phyloP scores from a whole-genome alignment of 2,329 filamentous ascomycete species.

The Ophiostoma montium region DNA sequence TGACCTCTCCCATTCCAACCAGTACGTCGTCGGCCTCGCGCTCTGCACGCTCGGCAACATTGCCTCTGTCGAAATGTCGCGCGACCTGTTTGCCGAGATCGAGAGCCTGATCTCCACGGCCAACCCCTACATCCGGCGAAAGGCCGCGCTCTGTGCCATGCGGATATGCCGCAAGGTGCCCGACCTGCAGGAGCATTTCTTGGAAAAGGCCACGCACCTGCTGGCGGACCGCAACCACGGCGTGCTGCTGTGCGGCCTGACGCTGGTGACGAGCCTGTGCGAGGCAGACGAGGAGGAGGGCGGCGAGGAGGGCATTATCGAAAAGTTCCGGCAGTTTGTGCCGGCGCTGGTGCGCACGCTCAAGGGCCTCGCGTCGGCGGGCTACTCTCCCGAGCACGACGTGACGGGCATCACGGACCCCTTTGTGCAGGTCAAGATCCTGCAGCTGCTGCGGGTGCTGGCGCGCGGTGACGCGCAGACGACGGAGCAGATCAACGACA shows the following conservation, averaged over 20 bases:
- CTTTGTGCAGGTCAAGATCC: constrained; percentile 92
- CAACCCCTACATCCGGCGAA: constrained; percentile 96
- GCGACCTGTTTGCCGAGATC: constrained; percentile 92
- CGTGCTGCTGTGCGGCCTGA: constrained; percentile 83
- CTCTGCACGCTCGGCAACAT: constrained; percentile 96
- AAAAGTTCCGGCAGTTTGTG: constrained; percentile 81
- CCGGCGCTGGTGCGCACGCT: constrained; percentile 75
- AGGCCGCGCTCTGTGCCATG: constrained; percentile 98
- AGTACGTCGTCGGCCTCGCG: constrained; percentile 94
- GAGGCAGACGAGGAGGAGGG: constrained; percentile 92
- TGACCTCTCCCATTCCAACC: constrained; percentile 92
- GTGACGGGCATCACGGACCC: constrained; percentile 97
- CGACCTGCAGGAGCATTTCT: constrained; percentile 90
- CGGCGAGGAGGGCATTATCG: constrained; percentile 76
- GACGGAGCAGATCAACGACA: constrained; percentile 97
- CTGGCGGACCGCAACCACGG: constrained; percentile 91
- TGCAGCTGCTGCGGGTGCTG: constrained; percentile 72
- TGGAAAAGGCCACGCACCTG: constrained; percentile 82
- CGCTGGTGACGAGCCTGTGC: constrained; percentile 80
- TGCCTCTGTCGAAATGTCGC: constrained; percentile 93
- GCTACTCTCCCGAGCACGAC: constrained; percentile 95
- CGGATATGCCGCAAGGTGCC: constrained; percentile 96
- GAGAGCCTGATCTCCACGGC: constrained; percentile 82
- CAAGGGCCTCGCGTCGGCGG: constrained; percentile 84
- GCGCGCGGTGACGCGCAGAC: constrained; percentile 74